Evolutionary conservation across 1,139 yeast genomes (phyloP).

Genomic region (Taphrina populina): DNA sequence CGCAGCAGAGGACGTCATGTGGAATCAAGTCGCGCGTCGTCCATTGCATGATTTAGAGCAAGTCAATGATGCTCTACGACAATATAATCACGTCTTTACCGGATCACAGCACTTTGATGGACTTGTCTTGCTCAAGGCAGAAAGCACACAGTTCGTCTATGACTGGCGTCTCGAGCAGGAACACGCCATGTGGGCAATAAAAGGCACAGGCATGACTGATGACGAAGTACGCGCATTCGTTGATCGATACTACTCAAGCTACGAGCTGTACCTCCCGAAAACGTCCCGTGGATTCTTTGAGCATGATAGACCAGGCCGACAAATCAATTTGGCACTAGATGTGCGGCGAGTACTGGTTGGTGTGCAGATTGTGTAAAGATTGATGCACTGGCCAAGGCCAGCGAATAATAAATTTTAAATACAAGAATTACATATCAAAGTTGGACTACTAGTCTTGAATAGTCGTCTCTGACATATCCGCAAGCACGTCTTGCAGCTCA

Average conservation of each 20-base stretch:
- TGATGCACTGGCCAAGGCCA: no score
- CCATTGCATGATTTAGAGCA: constrained; percentile 45
- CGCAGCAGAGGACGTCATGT: no score
- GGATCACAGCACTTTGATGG: constrained; percentile 39
- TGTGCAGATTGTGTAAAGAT: no score
- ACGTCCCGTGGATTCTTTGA: constrained; percentile 43
- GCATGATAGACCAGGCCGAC: neutral
- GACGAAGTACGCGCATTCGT: constrained; percentile 65
- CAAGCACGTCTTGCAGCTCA: constrained; percentile 21
- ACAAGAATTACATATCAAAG: no score
- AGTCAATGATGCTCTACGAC: constrained; percentile 44
- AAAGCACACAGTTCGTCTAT: constrained; percentile 62
- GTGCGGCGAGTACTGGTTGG: constrained; percentile 4
- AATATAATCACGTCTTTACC: constrained; percentile 46
- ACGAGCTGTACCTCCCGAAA: constrained; percentile 62
- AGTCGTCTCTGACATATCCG: constrained; percentile 8
- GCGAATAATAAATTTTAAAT: no score
- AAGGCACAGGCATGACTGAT: constrained; percentile 79
- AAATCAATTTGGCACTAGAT: constrained; percentile 7
- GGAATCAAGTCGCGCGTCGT: constrained; percentile 27
- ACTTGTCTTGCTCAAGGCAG: constrained; percentile 64
- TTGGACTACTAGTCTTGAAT: no score
- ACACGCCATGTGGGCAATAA: constrained; percentile 54
- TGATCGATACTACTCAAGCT: constrained; percentile 83
- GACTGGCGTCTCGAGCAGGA: constrained; percentile 87